Evolutionary conservation across 139 green algal species (phyloP).

Genomic region (Chara braunii): DNA sequence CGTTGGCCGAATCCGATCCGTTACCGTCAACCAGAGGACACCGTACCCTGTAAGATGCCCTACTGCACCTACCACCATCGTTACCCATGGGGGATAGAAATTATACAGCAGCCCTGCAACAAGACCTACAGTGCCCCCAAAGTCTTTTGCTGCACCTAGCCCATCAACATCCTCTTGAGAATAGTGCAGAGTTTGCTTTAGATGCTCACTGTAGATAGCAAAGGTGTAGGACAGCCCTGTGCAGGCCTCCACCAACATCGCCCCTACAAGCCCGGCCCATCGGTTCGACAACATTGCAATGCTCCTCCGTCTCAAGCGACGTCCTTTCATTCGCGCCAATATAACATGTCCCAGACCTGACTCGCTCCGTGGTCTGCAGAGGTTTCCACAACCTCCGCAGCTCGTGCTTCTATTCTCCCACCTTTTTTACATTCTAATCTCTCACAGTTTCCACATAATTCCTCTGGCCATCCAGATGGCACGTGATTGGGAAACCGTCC

Average conservation of each 20-base stretch:
- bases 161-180: conserved; percentile 19
- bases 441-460: no score
- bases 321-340: no score
- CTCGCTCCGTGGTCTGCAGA: no score
- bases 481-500: no score
- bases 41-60: conserved; percentile 30
- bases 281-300: not conserved
- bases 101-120: conserved; percentile 31
- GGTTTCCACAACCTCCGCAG: no score
- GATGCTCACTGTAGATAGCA: conserved; percentile 28
- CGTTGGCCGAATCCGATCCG: not conserved
- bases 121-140: conserved; percentile 34
- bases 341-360: no score
- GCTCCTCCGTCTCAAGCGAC: no score
- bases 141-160: conserved; percentile 29
- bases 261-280: conserved; percentile 2
- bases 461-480: no score
- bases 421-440: no score
- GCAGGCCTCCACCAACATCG: not conserved
- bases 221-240: conserved; percentile 33
- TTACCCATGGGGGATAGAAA: conserved; percentile 25
- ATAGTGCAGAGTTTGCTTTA: conserved; percentile 23
- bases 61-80: conserved; percentile 14
- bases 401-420: no score
- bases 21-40: conserved; percentile 30